phyloP scores from a whole-genome alignment of 1,284 basidiomycete genomes.

The Chalciporus sp. region DNA sequence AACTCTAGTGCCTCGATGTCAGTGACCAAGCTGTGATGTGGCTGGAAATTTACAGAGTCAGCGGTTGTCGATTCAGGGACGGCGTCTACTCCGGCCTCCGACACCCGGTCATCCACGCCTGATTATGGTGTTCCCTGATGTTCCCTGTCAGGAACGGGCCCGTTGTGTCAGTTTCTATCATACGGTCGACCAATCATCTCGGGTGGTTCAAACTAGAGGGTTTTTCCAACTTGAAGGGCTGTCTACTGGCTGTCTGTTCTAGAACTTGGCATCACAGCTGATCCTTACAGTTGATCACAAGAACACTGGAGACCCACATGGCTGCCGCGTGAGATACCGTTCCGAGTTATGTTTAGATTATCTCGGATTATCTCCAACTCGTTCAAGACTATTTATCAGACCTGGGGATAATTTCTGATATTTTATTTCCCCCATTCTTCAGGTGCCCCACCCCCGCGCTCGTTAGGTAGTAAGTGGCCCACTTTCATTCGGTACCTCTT shows the following conservation, averaged over 20 bases:
- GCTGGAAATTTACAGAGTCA: not conserved
- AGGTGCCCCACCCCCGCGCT: not conserved
- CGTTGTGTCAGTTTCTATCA: not conserved
- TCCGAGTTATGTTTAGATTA: slow-evolving; percentile 4
- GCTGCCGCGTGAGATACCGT: not conserved
- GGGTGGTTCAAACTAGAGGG: not conserved
- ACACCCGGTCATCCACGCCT: not conserved
- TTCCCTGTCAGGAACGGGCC: not conserved
- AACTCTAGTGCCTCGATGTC: not conserved
- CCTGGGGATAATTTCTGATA: not conserved
- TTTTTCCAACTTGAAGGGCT: too few relatives aligned
- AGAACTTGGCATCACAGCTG: not conserved
- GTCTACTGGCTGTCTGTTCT: not conserved
- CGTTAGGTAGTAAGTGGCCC: slow-evolving; percentile 2
- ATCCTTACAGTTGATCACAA: not conserved
- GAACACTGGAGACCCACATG: not conserved
- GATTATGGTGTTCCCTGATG: not conserved
- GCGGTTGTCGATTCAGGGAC: not conserved
- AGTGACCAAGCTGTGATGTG: not conserved
- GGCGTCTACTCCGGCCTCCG: not conserved
- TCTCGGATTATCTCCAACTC: not conserved
- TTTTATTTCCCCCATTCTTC: not conserved
- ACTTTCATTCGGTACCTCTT: not conserved
- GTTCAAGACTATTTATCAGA: not conserved
- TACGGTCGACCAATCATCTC: not conserved